Base-by-base conservation (phyloP, 768 basidiomycete species). In the Suillus subluteus region DNA sequence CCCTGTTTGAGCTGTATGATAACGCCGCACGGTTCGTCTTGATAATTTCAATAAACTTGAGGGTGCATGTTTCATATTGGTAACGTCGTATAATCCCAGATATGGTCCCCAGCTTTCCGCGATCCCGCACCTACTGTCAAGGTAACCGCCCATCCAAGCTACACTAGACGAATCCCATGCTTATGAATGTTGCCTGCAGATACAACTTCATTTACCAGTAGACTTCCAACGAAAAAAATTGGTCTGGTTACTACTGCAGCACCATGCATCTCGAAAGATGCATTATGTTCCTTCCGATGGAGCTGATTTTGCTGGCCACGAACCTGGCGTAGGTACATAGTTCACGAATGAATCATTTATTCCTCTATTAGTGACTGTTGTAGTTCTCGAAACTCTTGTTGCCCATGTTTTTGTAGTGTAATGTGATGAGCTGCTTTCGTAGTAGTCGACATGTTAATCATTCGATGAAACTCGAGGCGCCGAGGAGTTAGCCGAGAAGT, bases 1-100 rank as follows among this genome's bases (percentile, higher is more conserved):
- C 98, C 0, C 83, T 99, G 44, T 98, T 97, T 74, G 98, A 99
- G 79, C 82, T 99, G 16, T 99, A 99, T 75, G 98, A 99, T 77
- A 99, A 99, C 67, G 93, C 95, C 11, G 96, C 97, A 0, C 84
- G 96, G 84, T 91, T 76, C 61, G 81, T 75, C 26, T 61, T 40
- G 48, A 44, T 63, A 6, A 4, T 4, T 35, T 23, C 30, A 13
- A 44, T 63, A 13, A n/a, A n/a, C 38, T 44, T 26, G 18, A 48
- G 30, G 26, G n/a, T n/a, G 23, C n/a, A 43, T 63, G 38, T 50
- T 66, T 70, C 65, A 62, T 37, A 62, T 64, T 7, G 38, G 43
- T 55, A 21, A 56, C 37, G 30, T 38, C 26, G 3, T 38, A n/a
- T 12, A 13, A 44, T 12, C 1, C 16, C 65, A 89, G 89, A 65